Evolutionary conservation across 169 alveolate genomes (phyloP).

Genomic region (Besnoitia besnoiti): DNA sequence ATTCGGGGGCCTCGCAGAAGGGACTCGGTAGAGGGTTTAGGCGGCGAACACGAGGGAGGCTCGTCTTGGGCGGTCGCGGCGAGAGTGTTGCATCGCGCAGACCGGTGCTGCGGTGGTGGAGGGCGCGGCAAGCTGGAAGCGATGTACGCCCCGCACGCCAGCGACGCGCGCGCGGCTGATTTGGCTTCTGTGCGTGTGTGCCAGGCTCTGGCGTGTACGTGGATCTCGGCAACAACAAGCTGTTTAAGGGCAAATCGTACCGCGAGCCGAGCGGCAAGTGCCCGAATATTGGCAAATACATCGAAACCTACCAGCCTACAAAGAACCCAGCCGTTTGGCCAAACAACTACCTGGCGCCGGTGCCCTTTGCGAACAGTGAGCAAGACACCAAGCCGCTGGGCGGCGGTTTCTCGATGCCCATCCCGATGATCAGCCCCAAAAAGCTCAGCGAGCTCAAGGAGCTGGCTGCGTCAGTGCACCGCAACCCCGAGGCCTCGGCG

Average conservation of each 20-base stretch:
- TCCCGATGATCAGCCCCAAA: conserved; percentile 35
- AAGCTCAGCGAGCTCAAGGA: conserved; percentile 36
- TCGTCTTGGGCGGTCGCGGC: too few relatives aligned
- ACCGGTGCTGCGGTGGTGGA: too few relatives aligned
- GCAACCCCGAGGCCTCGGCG: not conserved
- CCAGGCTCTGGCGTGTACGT: conserved; percentile 68
- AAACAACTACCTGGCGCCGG: conserved; percentile 15
- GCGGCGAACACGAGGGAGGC: too few relatives aligned
- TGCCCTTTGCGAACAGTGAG: conserved; percentile 5
- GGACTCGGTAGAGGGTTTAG: too few relatives aligned
- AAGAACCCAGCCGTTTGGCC: conserved; percentile 47
- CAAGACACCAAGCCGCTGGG: conserved; percentile 62
- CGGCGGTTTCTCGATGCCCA: conserved; percentile 55
- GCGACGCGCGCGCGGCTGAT: not conserved
- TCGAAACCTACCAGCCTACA: conserved; percentile 49
- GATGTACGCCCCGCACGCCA: too few relatives aligned
- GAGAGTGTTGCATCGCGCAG: too few relatives aligned
- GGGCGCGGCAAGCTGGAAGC: too few relatives aligned
- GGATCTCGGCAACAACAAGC: conserved; percentile 54
- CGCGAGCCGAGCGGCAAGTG: conserved; percentile 61
- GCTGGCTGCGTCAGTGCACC: not conserved
- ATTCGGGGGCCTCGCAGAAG: too few relatives aligned
- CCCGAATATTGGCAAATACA: conserved; percentile 54
- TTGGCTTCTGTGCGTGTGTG: not conserved
- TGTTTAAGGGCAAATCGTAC: not conserved